phyloP scores from a whole-genome alignment of 805 yeast genomes.

The Sungouiella blattae region DNA sequence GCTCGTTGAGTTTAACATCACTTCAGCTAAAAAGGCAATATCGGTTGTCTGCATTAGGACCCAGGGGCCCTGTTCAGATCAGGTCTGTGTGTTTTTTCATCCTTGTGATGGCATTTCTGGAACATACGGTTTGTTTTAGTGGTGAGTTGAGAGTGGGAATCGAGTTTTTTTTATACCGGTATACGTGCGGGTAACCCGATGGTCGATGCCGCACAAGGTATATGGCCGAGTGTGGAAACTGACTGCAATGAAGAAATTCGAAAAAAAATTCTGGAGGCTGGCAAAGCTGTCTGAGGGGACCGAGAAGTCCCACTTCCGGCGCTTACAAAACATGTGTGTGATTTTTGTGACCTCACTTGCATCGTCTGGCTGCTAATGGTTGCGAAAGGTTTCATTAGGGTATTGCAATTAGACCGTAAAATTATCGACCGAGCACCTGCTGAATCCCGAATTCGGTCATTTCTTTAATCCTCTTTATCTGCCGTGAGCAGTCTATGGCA shows the following conservation, averaged over 20 bases:
- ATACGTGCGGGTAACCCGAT: neutral
- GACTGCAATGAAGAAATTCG: neutral
- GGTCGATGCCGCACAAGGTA: neutral
- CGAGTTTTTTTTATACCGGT: neutral
- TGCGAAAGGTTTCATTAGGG: no score
- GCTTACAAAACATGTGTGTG: no score
- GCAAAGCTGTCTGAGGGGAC: no score
- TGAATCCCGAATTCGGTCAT: no score
- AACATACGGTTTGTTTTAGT: conserved; percentile 12
- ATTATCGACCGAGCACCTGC: no score
- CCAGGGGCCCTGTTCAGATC: conserved; percentile 18
- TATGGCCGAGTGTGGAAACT: neutral
- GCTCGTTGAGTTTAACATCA: no score
- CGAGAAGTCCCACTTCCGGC: no score
- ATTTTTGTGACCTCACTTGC: no score
- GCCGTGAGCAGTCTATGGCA: conserved; percentile 2
- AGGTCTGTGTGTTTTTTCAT: conserved; percentile 23
- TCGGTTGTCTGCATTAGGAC: conserved; percentile 18
- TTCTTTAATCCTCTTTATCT: no score
- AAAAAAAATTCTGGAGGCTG: neutral
- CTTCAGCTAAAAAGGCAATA: conserved; percentile 19
- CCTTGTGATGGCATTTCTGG: conserved; percentile 8
- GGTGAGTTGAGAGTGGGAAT: neutral
- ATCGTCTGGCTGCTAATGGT: no score
- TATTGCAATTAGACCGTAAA: no score